These are phyloP conservation scores for Fusarium liriodendri DNA, from an alignment of 2,329 filamentous ascomycete species.

Conservation along the genomic window DNA sequence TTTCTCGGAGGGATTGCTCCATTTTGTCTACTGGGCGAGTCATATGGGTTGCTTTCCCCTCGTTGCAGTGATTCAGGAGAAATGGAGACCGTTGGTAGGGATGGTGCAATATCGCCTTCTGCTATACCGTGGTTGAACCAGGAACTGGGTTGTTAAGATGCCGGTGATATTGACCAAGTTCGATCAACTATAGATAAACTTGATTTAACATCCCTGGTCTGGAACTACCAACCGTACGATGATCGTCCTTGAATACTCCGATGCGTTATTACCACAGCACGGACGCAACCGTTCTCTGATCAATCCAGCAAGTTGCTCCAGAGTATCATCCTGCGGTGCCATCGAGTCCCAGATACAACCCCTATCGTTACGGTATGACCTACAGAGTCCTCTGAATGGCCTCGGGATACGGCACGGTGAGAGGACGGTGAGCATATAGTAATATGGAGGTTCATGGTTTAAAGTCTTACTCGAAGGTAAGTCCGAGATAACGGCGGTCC, in stretches of 20 bases:
- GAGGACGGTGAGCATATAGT: neutral
- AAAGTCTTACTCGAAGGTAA: neutral
- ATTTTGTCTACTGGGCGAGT: neutral
- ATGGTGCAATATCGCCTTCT: constrained; percentile 13
- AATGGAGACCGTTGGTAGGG: neutral
- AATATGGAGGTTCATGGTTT: neutral
- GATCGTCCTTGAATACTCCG: constrained; percentile 2
- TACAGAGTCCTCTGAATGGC: neutral
- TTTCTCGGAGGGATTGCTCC: constrained; percentile 15
- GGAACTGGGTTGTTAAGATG: neutral
- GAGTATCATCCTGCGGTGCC: constrained; percentile 3
- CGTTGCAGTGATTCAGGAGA: constrained; percentile 14
- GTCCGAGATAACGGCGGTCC: neutral
- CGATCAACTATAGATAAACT: neutral
- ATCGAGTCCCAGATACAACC: neutral
- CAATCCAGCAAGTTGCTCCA: neutral
- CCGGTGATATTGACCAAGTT: neutral
- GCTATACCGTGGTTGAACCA: constrained; percentile 9
- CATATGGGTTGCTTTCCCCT: neutral
- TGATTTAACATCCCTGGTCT: neutral
- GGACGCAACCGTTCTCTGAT: neutral
- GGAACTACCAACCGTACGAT: neutral
- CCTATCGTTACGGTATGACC: neutral
- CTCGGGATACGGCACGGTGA: neutral
- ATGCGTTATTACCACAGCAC: constrained; percentile 19